phyloP scores from a whole-genome alignment of 1,284 basidiomycete genomes.

The Rhodofomes roseus region DNA sequence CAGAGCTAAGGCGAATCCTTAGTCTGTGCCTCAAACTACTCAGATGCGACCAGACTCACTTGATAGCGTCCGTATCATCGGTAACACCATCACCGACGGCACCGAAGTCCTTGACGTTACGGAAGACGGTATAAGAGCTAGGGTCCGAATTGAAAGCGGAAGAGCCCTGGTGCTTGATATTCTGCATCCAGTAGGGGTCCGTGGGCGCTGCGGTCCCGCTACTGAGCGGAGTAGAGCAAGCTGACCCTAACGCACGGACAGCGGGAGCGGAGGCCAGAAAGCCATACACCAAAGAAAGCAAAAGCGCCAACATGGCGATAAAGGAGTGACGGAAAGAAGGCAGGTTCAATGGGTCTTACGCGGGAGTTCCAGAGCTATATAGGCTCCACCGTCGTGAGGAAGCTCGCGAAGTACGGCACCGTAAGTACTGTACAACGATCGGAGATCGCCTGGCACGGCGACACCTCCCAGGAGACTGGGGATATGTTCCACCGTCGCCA shows the following conservation, averaged over 20 bases:
- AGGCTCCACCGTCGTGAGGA: background rate
- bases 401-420: background rate
- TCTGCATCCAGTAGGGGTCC: conserved; percentile 70
- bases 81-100: conserved; percentile 66
- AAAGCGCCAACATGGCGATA: conserved; percentile 18
- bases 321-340: conserved; percentile 1
- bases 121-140: conserved; percentile 62
- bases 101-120: conserved; percentile 66
- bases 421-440: too few relatives aligned
- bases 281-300: conserved; percentile 21
- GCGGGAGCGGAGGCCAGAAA: conserved; percentile 16
- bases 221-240: conserved; percentile 40
- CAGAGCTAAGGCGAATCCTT: conserved; percentile 35
- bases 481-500: background rate
- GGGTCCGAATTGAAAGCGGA: conserved; percentile 55
- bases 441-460: background rate
- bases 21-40: too few relatives aligned
- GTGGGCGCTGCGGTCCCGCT: conserved; percentile 48
- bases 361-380: background rate
- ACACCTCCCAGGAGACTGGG: too few relatives aligned
- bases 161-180: conserved; percentile 62
- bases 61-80: conserved; percentile 71
- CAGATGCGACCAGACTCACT: too few relatives aligned
- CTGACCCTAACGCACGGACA: conserved; percentile 34
- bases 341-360: conserved; percentile 4